phyloP scores from a whole-genome alignment of 2,329 filamentous ascomycete species.

The Geosmithia morbida region DNA sequence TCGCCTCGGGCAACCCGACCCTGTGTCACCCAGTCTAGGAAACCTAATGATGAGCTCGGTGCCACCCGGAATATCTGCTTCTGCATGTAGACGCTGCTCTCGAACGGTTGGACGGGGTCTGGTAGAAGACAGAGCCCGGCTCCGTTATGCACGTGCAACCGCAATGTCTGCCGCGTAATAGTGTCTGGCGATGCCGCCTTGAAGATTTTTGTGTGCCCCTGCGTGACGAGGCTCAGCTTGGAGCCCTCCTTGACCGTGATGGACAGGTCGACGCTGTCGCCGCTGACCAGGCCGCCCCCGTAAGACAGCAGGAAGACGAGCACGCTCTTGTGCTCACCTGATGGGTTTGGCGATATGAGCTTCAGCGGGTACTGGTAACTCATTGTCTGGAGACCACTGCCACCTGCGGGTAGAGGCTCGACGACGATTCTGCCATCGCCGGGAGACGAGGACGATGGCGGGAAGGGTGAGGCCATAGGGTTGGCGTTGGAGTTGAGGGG shows the following conservation, averaged over 20 bases:
- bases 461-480: conserved; percentile 56
- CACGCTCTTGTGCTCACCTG: conserved; percentile 49
- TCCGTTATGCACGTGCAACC: conserved; percentile 31
- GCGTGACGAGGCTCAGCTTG: conserved; percentile 52
- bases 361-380: conserved; percentile 93
- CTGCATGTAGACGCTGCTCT: conserved; percentile 71
- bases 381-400: conserved; percentile 58
- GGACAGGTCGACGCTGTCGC: conserved; percentile 64
- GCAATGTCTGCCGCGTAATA: conserved; percentile 42
- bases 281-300: conserved; percentile 81
- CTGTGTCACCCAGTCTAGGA: conserved; percentile 89
- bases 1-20: conserved; percentile 77
- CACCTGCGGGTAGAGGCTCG: conserved; percentile 53
- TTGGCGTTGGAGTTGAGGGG: neutral
- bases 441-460: conserved; percentile 54
- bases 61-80: conserved; percentile 59
- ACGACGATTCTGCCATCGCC: conserved; percentile 70
- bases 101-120: conserved; percentile 88
- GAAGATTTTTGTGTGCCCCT: conserved; percentile 92
- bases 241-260: conserved; percentile 51
- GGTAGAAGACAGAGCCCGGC: conserved; percentile 57
- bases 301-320: conserved; percentile 88
- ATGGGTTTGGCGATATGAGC: conserved; percentile 66
- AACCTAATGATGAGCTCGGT: conserved; percentile 49
- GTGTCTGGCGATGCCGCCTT: conserved; percentile 49